A percentile compares a stretch with the other conserved stretches of the same genome.
phyloP scores from a whole-genome alignment of 2,329 filamentous ascomycete species.

The Alternaria novae-zelandiae region DNA sequence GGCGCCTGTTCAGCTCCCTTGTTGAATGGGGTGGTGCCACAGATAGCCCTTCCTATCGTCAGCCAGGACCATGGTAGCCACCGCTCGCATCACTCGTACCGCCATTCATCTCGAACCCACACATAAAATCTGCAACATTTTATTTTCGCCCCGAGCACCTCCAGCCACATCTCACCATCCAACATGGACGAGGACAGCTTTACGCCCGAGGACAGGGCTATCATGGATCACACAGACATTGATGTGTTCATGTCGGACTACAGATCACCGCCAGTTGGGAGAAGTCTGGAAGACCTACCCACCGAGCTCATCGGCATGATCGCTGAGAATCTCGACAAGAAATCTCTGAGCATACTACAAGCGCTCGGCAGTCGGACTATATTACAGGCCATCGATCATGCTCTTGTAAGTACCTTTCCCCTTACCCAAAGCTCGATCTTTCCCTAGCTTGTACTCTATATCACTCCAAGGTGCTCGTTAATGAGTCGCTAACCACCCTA shows the following conservation, averaged over 20 bases:
- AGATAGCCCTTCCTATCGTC: constrained; percentile 4
- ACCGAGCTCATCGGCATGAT: constrained; percentile 7
- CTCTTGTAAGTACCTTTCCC: constrained; percentile 2
- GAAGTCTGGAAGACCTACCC: neutral
- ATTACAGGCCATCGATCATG: neutral
- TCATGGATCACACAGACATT: neutral
- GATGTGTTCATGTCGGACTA: neutral
- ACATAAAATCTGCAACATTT: neutral
- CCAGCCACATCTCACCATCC: neutral
- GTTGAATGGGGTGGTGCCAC: neutral
- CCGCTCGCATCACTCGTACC: neutral
- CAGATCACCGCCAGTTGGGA: neutral
- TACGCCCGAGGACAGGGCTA: neutral
- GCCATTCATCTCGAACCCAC: neutral
- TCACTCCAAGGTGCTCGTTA: neutral
- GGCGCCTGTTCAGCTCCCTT: neutral
- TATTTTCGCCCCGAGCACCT: neutral
- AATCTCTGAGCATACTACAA: constrained; percentile 3
- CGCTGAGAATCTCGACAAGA: neutral
- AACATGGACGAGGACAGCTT: neutral
- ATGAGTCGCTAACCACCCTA: neutral
- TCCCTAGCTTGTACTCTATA: neutral
- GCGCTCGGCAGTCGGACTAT: neutral
- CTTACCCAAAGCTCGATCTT: neutral
- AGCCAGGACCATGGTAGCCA: constrained; percentile 4